Percentiles rank a stretch among this genome's conserved stretches.
Conservation (phyloP, 164 flowering plant species). For the Santalum album region DNA sequence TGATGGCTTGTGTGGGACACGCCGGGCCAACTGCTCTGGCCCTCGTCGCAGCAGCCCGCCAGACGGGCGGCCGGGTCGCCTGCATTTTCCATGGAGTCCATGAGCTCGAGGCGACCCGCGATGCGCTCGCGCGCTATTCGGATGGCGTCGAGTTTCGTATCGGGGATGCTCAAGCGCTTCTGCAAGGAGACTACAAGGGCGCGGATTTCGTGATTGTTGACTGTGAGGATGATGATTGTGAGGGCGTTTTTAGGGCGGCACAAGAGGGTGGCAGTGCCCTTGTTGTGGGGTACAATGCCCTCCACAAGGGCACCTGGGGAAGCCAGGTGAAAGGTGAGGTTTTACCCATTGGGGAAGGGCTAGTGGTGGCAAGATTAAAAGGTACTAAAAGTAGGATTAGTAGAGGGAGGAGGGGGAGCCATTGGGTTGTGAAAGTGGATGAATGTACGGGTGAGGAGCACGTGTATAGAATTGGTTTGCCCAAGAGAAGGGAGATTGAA, state of each 20-base stretch:
- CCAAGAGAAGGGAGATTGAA: neutral
- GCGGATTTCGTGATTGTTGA: neutral
- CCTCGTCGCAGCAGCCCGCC: neutral
- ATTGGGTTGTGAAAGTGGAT: neutral
- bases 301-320: neutral
- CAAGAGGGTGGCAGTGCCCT: neutral
- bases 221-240: neutral
- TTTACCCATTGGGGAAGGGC: conserved; percentile 1
- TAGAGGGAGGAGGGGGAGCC: neutral
- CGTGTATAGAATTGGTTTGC: neutral
- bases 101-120: neutral
- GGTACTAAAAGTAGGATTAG: neutral
- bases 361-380: neutral
- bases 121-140: neutral
- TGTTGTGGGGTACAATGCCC: conserved; percentile 1
- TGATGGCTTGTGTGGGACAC: neutral
- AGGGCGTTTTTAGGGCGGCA: neutral
- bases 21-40: neutral
- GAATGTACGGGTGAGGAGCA: conserved; percentile 1
- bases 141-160: neutral
- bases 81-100: neutral
- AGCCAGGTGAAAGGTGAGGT: neutral
- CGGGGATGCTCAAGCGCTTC: neutral
- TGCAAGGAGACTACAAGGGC: neutral
- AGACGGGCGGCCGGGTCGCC: neutral